These are phyloP conservation scores for Persicaria tinctoria DNA, from an alignment of 148 eudicot species.

Conservation along the genomic window DNA sequence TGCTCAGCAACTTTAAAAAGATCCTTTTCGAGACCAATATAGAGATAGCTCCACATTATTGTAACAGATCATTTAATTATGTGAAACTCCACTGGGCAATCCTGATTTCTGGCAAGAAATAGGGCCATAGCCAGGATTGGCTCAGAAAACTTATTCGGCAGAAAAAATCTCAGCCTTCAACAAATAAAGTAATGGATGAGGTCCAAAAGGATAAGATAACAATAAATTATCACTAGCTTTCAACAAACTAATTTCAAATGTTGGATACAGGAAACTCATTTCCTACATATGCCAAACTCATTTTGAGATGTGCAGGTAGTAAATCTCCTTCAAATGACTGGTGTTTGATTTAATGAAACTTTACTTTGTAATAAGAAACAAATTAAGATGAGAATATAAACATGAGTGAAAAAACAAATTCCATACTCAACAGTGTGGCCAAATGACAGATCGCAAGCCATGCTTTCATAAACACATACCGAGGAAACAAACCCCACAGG, in stretches of 20 bases:
- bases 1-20: background rate
- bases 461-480: conserved; percentile 34
- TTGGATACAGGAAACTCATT: too few relatives aligned
- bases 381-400: background rate
- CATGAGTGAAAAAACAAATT: background rate
- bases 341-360: background rate
- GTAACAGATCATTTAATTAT: background rate
- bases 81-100: background rate
- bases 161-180: too few relatives aligned
- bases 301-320: background rate
- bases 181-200: too few relatives aligned
- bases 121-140: too few relatives aligned
- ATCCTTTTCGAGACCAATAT: background rate
- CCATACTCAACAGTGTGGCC: background rate
- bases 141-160: too few relatives aligned
- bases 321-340: background rate
- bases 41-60: background rate
- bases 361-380: too few relatives aligned
- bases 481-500: conserved; percentile 71
- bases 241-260: too few relatives aligned
- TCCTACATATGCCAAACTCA: too few relatives aligned
- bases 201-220: too few relatives aligned
- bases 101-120: too few relatives aligned
- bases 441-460: background rate
- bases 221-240: too few relatives aligned